Base-by-base conservation (phyloP, 2,329 filamentous ascomycete species). In the Cytospora chrysosperma region DNA sequence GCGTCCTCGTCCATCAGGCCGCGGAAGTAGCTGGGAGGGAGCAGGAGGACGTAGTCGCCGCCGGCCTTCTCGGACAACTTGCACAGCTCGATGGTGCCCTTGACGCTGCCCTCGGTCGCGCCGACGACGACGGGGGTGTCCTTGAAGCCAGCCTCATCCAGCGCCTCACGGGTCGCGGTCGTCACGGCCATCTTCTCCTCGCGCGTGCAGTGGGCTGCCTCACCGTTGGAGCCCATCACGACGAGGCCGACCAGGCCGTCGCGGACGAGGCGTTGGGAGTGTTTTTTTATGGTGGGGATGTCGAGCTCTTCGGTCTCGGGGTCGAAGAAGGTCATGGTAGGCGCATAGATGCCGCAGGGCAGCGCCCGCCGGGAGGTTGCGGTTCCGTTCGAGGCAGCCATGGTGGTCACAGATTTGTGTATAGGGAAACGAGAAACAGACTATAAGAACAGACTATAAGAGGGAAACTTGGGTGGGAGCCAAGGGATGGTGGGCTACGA, bases 311-410 rank as follows among this genome's bases (percentile, higher is more conserved):
- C 92, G 53, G 91, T 95, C 68, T 88, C 84, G 8, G 89, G 83
- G 77, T 94, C 81, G 81, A 96, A 96, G 76, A 96, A 96, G 71
- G 92, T 96, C 88, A 95, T 92, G 65, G 90, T 94, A 28, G 92
- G 92, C 65, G 90, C 90, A 76, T 95, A 96, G 74, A 95, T 93
- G 74, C 92, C 91, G 72, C 89, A 88, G 52, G 90, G 89, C 61
- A 96, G 85, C 67, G 88, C 82, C 64, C 83, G 78, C 66, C 78
- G 78, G 21, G 76, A 67, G 67, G 76, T 73, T 64, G 73, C 67
- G 68, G 75, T 73, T 63, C 75, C 74, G 67, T 75, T 74, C 66
- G 60, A 62, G 47, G 66, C 67, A 43, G 69, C 34, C 77, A 79
- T 79, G 64, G 59, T 75, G 68, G 37, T 50, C 55, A 30, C 55